Percentiles rank a stretch among this genome's conserved stretches.
Conservation (phyloP, 2,329 filamentous ascomycete species). For the Colletotrichum camelliae region DNA sequence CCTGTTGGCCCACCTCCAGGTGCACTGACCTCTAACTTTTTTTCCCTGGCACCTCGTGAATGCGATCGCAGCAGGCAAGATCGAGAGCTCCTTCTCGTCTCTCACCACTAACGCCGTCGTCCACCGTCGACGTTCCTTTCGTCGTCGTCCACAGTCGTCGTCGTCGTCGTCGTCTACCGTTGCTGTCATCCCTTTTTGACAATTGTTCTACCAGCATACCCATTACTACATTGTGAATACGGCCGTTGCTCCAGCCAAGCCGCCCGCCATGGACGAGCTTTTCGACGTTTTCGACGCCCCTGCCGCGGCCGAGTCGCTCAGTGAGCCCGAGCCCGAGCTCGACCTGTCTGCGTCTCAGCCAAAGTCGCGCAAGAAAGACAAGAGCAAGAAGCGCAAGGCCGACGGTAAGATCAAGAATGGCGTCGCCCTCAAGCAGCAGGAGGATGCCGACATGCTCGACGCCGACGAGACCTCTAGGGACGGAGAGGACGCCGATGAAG, state of each 20-base stretch:
- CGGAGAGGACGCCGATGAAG: constrained; percentile 36
- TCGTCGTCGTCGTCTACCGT: not conserved
- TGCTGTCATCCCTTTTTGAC: not conserved
- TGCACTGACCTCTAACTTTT: not conserved
- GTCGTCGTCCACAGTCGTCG: not conserved
- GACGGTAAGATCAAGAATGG: constrained; percentile 74
- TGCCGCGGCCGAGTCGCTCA: constrained; percentile 42
- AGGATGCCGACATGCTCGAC: constrained; percentile 50
- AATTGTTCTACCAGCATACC: not conserved
- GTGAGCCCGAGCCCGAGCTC: constrained; percentile 45
- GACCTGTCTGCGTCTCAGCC: constrained; percentile 38
- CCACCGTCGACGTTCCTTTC: too few relatives aligned
- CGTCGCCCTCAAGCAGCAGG: constrained; percentile 33
- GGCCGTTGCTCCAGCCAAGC: not conserved
- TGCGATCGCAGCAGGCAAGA: constrained; percentile 8
- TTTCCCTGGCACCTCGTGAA: not conserved
- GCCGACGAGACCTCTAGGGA: constrained; percentile 46
- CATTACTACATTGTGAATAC: not conserved
- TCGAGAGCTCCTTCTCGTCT: not conserved
- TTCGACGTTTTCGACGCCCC: constrained; percentile 83
- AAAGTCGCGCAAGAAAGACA: constrained; percentile 57
- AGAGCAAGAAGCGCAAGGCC: constrained; percentile 84
- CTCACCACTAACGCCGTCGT: not conserved
- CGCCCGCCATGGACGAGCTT: constrained; percentile 70
- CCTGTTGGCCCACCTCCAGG: not conserved